Conservation (phyloP, 148 eudicot species). For the Rhododendron mucronatum region DNA sequence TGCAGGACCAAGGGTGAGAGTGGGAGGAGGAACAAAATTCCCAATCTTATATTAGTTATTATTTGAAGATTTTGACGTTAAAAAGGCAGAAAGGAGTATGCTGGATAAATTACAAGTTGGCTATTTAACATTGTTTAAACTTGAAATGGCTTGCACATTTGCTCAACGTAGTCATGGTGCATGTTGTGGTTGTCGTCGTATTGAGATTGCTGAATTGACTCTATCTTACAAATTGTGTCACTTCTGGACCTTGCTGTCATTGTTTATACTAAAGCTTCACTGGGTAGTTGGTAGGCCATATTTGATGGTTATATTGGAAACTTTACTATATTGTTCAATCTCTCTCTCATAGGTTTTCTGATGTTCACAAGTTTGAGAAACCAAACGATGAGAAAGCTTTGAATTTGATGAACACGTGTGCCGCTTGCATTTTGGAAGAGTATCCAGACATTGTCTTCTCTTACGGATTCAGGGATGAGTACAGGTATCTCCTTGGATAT, state of each 20-base stretch:
- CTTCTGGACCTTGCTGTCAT: background rate
- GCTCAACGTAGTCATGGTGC: too few relatives aligned
- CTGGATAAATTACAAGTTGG: background rate
- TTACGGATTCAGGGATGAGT: conserved; percentile 82
- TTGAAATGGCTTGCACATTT: background rate
- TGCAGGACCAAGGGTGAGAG: background rate
- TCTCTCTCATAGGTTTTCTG: conserved; percentile 45
- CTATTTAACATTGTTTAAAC: background rate
- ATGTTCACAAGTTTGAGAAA: conserved; percentile 63
- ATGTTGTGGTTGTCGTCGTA: too few relatives aligned
- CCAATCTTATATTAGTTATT: background rate
- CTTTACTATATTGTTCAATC: background rate
- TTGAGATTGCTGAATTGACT: too few relatives aligned
- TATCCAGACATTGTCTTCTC: conserved; percentile 68
- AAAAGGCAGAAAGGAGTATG: background rate
- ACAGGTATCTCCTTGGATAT: conserved; percentile 39
- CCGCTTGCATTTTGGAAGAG: conserved; percentile 52
- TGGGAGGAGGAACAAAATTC: background rate
- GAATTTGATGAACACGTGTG: conserved; percentile 85
- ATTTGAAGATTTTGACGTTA: background rate
- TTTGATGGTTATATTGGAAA: background rate
- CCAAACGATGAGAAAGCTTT: conserved; percentile 73
- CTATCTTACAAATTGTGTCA: background rate
- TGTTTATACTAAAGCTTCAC: background rate
- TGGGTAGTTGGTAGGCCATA: background rate